Base-by-base conservation (phyloP, 1,139 yeast species). In the Magnusiomyces paraingens region DNA sequence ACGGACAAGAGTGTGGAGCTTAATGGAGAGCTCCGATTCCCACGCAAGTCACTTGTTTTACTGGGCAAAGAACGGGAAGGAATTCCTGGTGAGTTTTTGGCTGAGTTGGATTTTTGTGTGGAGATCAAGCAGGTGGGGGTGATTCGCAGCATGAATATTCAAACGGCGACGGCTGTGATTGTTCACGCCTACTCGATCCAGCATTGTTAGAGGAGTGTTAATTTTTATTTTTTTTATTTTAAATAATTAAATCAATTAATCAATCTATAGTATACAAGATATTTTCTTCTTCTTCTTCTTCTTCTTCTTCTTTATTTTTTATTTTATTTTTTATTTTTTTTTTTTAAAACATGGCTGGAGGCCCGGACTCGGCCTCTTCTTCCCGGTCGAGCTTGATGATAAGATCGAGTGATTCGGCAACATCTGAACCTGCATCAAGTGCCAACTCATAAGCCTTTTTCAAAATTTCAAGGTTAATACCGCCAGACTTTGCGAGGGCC, bases 61-160 rank as follows among this genome's bases (percentile, higher is more conserved):
- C 72, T 91, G 55, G 97, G 98, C 6, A 86, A 80, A 61, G 98
- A 91, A 66, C 82, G 86, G 58, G 95, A 88, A 66, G 98, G 98
- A 57, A 83, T 91, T 55, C 96, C 96, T 0, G 96, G 96, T 2
- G 85, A 85, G 48, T 71, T 90, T 43, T 72, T 91, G 51, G 86
- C 89, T 0, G 95, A 87, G 65, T 73, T 91, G 40, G 97, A 91
- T 66, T 74, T 84, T 63, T 90, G 97, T 67, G 83, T 91, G 32
- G 96, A 90, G 65, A 91, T 91, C 63, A 87, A 89, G 65, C 98
- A 91, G 66, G 86, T 83, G 39, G 98, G 98, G 12, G 91, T 90
- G 20, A 82, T 91, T 48, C 77, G 98, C 61, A 88, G 96, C 1
- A 90, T 91, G 98, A 91, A 91, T 66, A 90, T 91, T 58, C 98